A percentile compares a stretch with the other conserved stretches of the same genome.
Evolutionary conservation across 1,284 basidiomycete species (phyloP).

Genomic region (Apiotrichum laibachii): DNA sequence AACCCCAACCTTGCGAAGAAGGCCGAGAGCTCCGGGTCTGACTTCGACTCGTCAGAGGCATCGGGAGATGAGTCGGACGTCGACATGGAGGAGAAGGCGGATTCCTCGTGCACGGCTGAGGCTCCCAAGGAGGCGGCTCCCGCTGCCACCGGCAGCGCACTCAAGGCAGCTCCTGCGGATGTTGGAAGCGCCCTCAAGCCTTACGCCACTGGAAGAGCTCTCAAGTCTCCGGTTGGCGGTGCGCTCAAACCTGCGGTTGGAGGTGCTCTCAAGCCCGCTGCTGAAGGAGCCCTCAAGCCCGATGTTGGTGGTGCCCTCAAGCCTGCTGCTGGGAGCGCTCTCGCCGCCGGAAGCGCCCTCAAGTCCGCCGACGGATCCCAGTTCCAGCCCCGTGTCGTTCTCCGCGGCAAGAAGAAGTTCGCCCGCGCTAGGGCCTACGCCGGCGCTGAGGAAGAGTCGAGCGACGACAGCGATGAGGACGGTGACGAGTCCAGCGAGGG

Average conservation of each 20-base stretch:
- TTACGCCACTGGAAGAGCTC: not conserved
- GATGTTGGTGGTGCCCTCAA: slow-evolving; percentile 7
- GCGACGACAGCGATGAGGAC: slow-evolving; percentile 15
- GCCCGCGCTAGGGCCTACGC: slow-evolving; percentile 17
- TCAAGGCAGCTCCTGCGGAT: not conserved
- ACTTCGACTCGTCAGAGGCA: slow-evolving; percentile 50
- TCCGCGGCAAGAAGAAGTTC: slow-evolving; percentile 26
- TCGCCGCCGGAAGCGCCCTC: slow-evolving; percentile 12
- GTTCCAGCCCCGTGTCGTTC: slow-evolving; percentile 35
- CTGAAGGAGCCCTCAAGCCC: slow-evolving; percentile 8
- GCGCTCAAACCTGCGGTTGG: slow-evolving; percentile 9
- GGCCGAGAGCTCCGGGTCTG: slow-evolving; percentile 32
- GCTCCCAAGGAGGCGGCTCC: not conserved
- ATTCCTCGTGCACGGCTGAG: not conserved
- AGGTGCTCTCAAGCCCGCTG: not conserved
- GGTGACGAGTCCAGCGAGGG: slow-evolving; percentile 24
- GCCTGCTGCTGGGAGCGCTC: slow-evolving; percentile 2
- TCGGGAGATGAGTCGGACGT: slow-evolving; percentile 14
- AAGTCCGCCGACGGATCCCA: slow-evolving; percentile 27
- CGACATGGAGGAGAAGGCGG: slow-evolving; percentile 2
- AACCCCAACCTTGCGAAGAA: slow-evolving; percentile 36
- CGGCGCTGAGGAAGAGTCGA: slow-evolving; percentile 10
- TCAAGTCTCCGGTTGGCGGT: slow-evolving; percentile 1
- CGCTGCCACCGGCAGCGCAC: not conserved
- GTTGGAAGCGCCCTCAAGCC: slow-evolving; percentile 1